A percentile compares a stretch with the other conserved stretches of the same genome.
Conservation (phyloP, 208 protist genomes). For the Naegleria lovaniensis region DNA sequence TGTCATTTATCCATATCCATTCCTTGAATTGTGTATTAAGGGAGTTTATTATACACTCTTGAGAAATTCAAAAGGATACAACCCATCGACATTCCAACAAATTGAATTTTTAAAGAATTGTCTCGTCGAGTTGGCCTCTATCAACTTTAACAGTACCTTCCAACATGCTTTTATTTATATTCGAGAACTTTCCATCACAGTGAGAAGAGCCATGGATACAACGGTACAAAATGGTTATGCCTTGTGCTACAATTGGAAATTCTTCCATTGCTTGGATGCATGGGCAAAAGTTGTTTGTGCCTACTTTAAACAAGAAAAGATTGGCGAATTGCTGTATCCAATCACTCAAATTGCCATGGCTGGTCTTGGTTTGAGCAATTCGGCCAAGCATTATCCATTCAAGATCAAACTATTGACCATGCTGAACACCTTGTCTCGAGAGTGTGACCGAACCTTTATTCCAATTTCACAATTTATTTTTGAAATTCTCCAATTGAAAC, state of each 20-base stretch:
- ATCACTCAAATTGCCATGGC: slow-evolving; percentile 48
- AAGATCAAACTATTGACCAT: background rate
- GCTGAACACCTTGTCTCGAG: background rate
- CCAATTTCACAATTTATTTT: background rate
- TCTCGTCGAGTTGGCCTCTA: slow-evolving; percentile 53
- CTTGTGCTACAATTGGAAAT: slow-evolving; percentile 63
- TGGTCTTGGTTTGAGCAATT: background rate
- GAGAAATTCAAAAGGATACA: background rate
- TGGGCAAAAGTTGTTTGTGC: slow-evolving; percentile 52
- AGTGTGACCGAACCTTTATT: background rate
- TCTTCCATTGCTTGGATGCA: slow-evolving; percentile 49
- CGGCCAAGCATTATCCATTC: background rate
- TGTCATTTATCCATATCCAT: slow-evolving; percentile 16
- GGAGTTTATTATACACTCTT: slow-evolving; percentile 22
- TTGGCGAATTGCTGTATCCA: slow-evolving; percentile 44
- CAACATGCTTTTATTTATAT: slow-evolving; percentile 63
- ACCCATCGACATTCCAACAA: background rate
- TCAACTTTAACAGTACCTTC: slow-evolving; percentile 47
- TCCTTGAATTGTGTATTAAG: background rate
- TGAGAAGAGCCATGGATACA: slow-evolving; percentile 49
- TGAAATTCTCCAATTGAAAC: background rate
- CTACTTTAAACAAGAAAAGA: background rate
- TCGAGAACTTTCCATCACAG: slow-evolving; percentile 62
- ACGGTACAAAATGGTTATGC: slow-evolving; percentile 25
- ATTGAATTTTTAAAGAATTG: slow-evolving; percentile 52